These are phyloP conservation scores for Phyllosticta paracitricarpa DNA, from an alignment of 2,329 filamentous ascomycete species.

Conservation along the genomic window DNA sequence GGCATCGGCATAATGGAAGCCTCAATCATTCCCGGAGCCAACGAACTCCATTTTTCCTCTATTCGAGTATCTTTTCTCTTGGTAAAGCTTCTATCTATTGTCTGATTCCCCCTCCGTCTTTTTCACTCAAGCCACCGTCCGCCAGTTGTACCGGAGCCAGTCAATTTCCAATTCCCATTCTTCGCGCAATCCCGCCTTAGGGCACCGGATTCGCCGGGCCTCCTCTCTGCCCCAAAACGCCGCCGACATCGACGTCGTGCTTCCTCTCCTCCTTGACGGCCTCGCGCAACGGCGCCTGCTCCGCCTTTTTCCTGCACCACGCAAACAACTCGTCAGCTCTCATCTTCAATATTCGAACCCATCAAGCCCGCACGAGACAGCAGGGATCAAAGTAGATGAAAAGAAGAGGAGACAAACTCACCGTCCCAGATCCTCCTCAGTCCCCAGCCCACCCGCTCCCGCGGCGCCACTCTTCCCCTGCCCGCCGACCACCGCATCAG, in stretches of 20 bases:
- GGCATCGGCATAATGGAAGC: no score
- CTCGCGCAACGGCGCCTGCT: conserved; percentile 35
- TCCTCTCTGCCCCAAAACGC: conserved; percentile 36
- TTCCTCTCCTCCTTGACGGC: conserved; percentile 30
- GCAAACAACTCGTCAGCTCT: neutral
- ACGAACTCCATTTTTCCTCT: no score
- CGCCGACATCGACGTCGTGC: conserved; percentile 29
- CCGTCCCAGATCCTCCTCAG: conserved; percentile 36
- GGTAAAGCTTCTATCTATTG: no score
- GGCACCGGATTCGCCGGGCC: conserved; percentile 30
- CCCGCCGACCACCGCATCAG: conserved; percentile 27
- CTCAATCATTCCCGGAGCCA: no score
- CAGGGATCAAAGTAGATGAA: neutral
- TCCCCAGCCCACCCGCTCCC: conserved; percentile 28
- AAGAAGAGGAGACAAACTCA: conserved; percentile 12
- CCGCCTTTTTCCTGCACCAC: conserved; percentile 36
- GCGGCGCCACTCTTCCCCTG: conserved; percentile 17
- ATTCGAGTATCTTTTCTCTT: no score
- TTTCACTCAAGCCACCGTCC: no score
- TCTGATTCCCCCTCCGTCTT: no score
- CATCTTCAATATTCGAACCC: neutral
- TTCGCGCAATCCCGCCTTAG: neutral
- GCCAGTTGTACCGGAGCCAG: no score
- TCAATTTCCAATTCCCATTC: no score
- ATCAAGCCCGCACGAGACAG: neutral